Base-by-base conservation (phyloP, 2,329 filamentous ascomycete genomes). In the Penicillium palitans region DNA sequence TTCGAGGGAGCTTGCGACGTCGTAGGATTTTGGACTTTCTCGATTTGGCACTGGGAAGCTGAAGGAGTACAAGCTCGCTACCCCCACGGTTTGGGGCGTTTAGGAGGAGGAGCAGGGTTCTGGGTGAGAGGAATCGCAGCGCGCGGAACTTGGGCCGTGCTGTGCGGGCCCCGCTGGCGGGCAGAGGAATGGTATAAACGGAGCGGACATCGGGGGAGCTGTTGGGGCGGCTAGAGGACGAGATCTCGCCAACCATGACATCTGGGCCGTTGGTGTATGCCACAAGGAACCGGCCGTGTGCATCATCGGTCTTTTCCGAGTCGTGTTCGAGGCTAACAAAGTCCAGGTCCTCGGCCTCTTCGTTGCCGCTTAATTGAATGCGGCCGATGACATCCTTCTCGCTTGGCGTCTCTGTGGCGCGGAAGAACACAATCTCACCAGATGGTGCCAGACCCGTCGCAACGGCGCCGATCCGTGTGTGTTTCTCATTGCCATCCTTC, bases 341-440 rank as follows among this genome's bases (percentile, higher is more conserved):
- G 60, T 80, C 78, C 45, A 80, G 60, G 65, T 80, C 78, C 60
- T 78, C 79, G 15, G 78, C 79, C 67, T 88, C 85, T 60, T 80
- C 78, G 33, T 77, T 78, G 52, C 77, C 76, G 6, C 74, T 76
- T 33, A 87, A 73, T 13, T 72, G 72, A 53, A 87, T 82, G 24
- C 82, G 74, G 62, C 81, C 76, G 65, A 86, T 78, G 12, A 87
- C 76, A 58, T 87, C 83, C 19, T 74, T 68, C 15, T 75, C 63
- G 37, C 78, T 77, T 17, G 83, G 84, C 1, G 79, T 77, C 1
- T 81, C 80, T 8, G 82, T 84, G 19, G 87, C 85, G 70, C 90
- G 84, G 71, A 96, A 96, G 42, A 96, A 77, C 27, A 91, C 88
- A 60, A 97, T 84, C 76, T 97, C 90, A 13, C 89, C 85, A 48